Evolutionary conservation across 192 early-diverging fungal species (phyloP), one percentile per base, ranked within the genome.

Genomic region (Podila epigama): DNA sequence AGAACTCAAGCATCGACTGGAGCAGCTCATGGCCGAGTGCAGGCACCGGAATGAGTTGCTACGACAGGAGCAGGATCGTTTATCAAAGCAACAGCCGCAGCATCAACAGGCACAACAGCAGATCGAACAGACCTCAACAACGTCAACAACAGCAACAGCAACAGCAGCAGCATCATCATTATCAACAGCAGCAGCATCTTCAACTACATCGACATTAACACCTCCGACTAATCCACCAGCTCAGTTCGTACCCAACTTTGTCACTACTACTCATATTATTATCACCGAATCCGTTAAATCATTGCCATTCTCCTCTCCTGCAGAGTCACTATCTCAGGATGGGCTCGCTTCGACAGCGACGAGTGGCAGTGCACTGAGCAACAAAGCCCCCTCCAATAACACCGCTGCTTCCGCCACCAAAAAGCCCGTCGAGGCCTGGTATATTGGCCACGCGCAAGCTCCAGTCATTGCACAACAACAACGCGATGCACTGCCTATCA

Each of bases 341-440:
- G 65, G 36, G 32, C 32, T 51, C 35, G 22, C 25, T 22, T 48
- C 44, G 2, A 48, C 20, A 8, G 44, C n/a, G 3, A 9, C 44
- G n/a, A 9, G 44, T 48, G 44, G 44, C 44, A 48, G 16, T 50
- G 16, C 52, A 39, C 13, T 15, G 15, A 35, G 27, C 4, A 28
- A 51, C 0, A 44, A 75, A 1, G 22, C 36, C 4, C 11, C 31
- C 16, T 35, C 48, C 4, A 42, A 7, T 18, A 37, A 51, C 0
- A 44, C 66, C 2, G 22, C 36, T 5, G 16, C 31, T 20, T 35
- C 48, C 4, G 34, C 12, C 13, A 37, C 40, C 10, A 37, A 64
- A 28, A 75, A 63, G 11, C 73, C 73, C 0, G 39, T 77, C 4
- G 73, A 77, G 22, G 56, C 53, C 18, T 77, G 73, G 73, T 68